These are phyloP conservation scores for Megacollybia platyphylla DNA, from an alignment of 1,284 basidiomycete genomes.

Conservation along the genomic window DNA sequence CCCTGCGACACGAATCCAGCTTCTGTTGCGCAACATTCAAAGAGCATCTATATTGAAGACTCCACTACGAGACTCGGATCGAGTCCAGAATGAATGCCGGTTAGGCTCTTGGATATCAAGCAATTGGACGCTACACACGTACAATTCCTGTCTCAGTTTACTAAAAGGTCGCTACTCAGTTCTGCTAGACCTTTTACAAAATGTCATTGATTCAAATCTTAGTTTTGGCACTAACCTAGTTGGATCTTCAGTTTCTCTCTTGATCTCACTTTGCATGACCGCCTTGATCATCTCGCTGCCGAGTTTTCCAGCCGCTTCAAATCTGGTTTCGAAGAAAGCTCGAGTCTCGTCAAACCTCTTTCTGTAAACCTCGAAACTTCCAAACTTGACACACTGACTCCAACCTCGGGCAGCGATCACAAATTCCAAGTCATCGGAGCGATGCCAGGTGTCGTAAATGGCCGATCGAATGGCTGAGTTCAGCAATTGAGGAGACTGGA, in stretches of 20 bases:
- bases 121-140: too few relatives aligned
- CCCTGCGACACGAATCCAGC: too few relatives aligned
- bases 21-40: too few relatives aligned
- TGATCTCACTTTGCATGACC: conserved; percentile 50
- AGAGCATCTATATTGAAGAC: too few relatives aligned
- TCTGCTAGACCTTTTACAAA: too few relatives aligned
- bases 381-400: conserved; percentile 91
- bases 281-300: conserved; percentile 89
- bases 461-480: conserved; percentile 69
- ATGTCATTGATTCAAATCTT: too few relatives aligned
- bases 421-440: conserved; percentile 89
- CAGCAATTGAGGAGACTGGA: conserved; percentile 55
- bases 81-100: too few relatives aligned
- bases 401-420: conserved; percentile 92
- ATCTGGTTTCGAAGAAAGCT: conserved; percentile 77
- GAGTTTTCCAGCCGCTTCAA: conserved; percentile 75
- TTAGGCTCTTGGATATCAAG: too few relatives aligned
- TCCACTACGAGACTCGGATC: too few relatives aligned
- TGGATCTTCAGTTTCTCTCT: background rate
- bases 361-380: conserved; percentile 84
- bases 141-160: too few relatives aligned
- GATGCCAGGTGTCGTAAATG: conserved; percentile 69
- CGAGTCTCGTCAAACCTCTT: conserved; percentile 75
- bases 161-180: too few relatives aligned
- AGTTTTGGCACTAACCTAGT: too few relatives aligned